Evolutionary conservation across 2,329 filamentous ascomycete genomes (phyloP), one percentile per base, ranked within the genome.

Genomic region (Diplocarpon mali): DNA sequence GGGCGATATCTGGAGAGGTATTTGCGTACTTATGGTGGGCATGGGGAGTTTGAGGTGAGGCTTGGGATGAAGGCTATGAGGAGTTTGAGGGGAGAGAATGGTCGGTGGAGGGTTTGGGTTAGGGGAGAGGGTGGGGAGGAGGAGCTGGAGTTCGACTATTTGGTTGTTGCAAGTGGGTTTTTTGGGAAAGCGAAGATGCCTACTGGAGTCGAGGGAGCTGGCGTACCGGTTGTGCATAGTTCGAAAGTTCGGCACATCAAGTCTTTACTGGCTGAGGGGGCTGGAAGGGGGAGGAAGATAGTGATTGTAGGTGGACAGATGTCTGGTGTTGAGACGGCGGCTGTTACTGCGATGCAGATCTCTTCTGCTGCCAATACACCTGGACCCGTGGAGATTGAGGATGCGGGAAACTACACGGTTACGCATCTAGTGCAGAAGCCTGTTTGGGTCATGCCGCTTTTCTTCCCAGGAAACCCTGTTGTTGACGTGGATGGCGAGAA

Each of bases 251-350:
- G 80, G 3, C 68, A 73, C 43, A 61, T 83, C 2, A 55, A 69
- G 24, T 60, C 60, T 8, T 60, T 81, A 2, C 54, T 81, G 1
- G 64, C 63, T 0, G 58, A 63, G 10, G 45, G 43, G 15, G 54
- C 62, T 0, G 59, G 35, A 43, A 5, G 68, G 69, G 68, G 69
- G 1, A 73, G 75, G 14, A 85, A 80, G 56, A 77, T 92, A 13
- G 68, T 87, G 1, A 69, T 93, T 0, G 75, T 88, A 1, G 86
- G 86, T 0, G 85, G 85, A 0, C 84, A 88, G 55, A 88, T 92
- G 73, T 90, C 85, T 2, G 85, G 85, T 0, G 75, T 84, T 5
- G 86, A 93, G 65, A 81, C 82, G 39, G 81, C 85, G 0, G 80
- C 77, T 9, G 78, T 80, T 2, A 75, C 89, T 40, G 84, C 83